Conservation (phyloP, 768 basidiomycete species). For the Agaricus bisporus region DNA sequence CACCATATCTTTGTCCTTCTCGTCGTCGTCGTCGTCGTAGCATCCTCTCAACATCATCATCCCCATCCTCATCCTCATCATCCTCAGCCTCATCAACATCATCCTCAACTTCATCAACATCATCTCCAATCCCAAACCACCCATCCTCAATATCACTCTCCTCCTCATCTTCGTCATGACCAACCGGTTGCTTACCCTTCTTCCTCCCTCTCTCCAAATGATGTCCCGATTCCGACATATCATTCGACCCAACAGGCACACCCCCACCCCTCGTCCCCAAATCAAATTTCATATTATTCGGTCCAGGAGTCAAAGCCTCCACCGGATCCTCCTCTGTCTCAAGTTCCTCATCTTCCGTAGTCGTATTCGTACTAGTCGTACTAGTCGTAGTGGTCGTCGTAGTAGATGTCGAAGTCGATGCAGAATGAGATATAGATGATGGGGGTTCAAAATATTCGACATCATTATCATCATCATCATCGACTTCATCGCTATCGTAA, state of each 20-base stretch:
- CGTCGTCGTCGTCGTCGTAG: too few relatives aligned
- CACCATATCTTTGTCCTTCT: neutral
- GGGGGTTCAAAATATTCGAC: conserved; percentile 50
- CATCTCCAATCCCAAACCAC: conserved; percentile 50
- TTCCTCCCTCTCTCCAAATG: conserved; percentile 17
- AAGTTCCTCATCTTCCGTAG: conserved; percentile 38
- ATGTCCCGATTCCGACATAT: too few relatives aligned
- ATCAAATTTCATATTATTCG: conserved; percentile 33
- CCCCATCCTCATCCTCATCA: neutral
- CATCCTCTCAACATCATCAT: neutral
- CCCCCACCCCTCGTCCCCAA: neutral
- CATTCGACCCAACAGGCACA: too few relatives aligned
- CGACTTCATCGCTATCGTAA: conserved; percentile 14
- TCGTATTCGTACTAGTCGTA: conserved; percentile 27
- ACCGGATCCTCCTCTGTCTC: conserved; percentile 72
- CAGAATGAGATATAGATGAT: conserved; percentile 21
- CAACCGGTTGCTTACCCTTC: neutral
- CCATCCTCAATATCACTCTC: conserved; percentile 50
- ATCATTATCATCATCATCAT: conserved; percentile 14
- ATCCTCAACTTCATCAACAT: neutral
- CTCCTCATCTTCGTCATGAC: conserved; percentile 26
- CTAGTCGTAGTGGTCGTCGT: conserved; percentile 37
- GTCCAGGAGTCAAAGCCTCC: conserved; percentile 65
- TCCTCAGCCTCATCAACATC: neutral
- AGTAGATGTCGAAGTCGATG: conserved; percentile 32